Conservation (phyloP, 2,329 filamentous ascomycete genomes). For the Hortaea werneckii region DNA sequence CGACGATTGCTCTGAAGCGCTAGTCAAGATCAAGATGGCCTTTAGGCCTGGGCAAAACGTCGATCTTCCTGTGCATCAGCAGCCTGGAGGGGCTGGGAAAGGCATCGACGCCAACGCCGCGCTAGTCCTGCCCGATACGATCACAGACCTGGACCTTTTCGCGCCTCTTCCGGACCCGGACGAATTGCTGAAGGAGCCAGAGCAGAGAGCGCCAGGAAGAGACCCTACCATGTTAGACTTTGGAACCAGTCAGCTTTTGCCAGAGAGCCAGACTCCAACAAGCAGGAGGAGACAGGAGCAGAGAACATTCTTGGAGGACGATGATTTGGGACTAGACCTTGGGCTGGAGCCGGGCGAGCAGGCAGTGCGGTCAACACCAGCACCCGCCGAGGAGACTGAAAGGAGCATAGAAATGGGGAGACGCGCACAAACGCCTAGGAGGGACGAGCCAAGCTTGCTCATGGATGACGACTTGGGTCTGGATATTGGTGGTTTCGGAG, state of each 20-base stretch:
- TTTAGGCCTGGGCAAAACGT: slow-evolving; percentile 87
- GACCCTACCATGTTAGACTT: slow-evolving; percentile 43
- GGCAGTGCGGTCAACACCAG: slow-evolving; percentile 26
- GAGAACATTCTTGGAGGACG: slow-evolving; percentile 41
- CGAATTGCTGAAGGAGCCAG: slow-evolving; percentile 51
- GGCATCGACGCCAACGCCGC: slow-evolving; percentile 71
- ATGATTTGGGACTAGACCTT: slow-evolving; percentile 55
- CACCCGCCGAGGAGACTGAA: slow-evolving; percentile 15
- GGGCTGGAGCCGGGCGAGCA: slow-evolving; percentile 36
- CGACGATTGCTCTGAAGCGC: slow-evolving; percentile 93
- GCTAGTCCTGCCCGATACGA: slow-evolving; percentile 78
- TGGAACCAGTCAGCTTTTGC: slow-evolving; percentile 67
- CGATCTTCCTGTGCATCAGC: slow-evolving; percentile 59
- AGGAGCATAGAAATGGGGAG: slow-evolving; percentile 77
- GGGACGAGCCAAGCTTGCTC: slow-evolving; percentile 47
- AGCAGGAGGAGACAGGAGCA: slow-evolving; percentile 13
- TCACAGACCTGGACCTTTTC: slow-evolving; percentile 87
- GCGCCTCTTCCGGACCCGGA: slow-evolving; percentile 69
- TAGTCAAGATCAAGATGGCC: slow-evolving; percentile 98
- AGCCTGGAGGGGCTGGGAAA: slow-evolving; percentile 45
- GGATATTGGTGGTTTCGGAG: slow-evolving; percentile 32
- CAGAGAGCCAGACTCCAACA: slow-evolving; percentile 30
- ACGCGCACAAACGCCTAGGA: slow-evolving; percentile 56
- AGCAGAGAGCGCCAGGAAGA: slow-evolving; percentile 22
- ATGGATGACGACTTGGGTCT: slow-evolving; percentile 54